Base-by-base conservation (phyloP, 73 alveolate species). In the Durusdinium trenchii region DNA sequence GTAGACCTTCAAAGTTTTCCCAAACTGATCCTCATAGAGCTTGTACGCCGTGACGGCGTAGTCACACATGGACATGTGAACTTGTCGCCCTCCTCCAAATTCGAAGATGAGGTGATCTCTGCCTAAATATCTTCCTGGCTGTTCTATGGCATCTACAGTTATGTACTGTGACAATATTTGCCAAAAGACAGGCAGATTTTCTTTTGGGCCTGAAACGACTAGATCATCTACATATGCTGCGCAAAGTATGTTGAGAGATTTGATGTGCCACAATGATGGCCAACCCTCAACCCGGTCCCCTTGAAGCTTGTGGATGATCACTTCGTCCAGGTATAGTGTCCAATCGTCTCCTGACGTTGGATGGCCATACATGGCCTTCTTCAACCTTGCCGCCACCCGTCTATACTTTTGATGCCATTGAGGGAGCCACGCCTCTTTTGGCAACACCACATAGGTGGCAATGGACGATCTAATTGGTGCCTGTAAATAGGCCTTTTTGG, bases 261-360 rank as follows among this genome's bases (percentile, higher is more conserved):
- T n/a, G 87, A 78, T 12, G 18, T 45, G 30, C 87, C 87, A 78
- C n/a, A 78, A 26, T 5, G 87, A 78, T 18, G 87, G 87, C 42
- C 36, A 43, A 18, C 61, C 61, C 46, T 78, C 87, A 9, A 78
- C 87, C 30, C 62, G 9, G 9, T 78, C 87, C 0, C 87, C 87
- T 45, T 78, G 87, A 28, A 46, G 87, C 0, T 45, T 12, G 62
- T 5, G 5, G 62, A 45, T 42, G 23, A 78, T 9, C 20, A 28
- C 46, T 43, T 45, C 87, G 26, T 78, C 62, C 62, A 78, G 38
- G 87, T 45, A 78, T 16, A 3, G 40, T 2, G 64, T 12, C 89
- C 89, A 78, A 26, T 78, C 89, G 26, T 78, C 89, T 0, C 89
- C 89, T 1, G 64, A 43, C 20, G 89, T 78, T 3, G 89, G 89